Evolutionary conservation across 352 stramenopile genomes (phyloP).

Genomic region (Pythium aphanidermatum): DNA sequence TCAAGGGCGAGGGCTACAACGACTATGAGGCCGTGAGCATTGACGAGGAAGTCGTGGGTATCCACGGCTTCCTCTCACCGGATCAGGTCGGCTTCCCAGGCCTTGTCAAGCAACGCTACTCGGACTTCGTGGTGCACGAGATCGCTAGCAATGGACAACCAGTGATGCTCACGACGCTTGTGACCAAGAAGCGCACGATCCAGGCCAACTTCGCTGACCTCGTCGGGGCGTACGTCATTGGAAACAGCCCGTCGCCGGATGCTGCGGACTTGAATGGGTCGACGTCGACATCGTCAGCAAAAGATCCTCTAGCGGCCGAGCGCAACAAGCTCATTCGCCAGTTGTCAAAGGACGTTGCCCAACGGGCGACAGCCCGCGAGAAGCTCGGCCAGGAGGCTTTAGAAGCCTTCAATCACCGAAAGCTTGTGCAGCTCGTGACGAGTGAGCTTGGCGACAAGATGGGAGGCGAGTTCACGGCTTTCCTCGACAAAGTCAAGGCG

Average conservation of each 20-base stretch:
- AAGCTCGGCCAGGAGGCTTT: slow-evolving; percentile 22
- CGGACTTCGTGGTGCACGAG: slow-evolving; percentile 68
- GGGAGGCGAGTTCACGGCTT: slow-evolving; percentile 68
- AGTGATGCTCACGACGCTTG: slow-evolving; percentile 21
- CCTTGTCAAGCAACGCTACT: slow-evolving; percentile 59
- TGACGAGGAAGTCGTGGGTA: slow-evolving; percentile 35
- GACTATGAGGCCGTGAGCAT: slow-evolving; percentile 31
- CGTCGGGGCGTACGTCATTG: slow-evolving; percentile 8
- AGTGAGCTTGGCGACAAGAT: slow-evolving; percentile 57
- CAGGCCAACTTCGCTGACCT: slow-evolving; percentile 15
- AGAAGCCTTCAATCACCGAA: slow-evolving; percentile 39
- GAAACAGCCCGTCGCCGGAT: neutral
- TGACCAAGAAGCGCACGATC: slow-evolving; percentile 20
- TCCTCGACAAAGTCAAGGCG: slow-evolving; percentile 49
- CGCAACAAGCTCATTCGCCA: slow-evolving; percentile 14
- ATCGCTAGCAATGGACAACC: slow-evolving; percentile 20
- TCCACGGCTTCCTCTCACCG: slow-evolving; percentile 28
- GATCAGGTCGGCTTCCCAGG: slow-evolving; percentile 32
- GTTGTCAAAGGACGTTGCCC: slow-evolving; percentile 5
- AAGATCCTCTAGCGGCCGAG: neutral
- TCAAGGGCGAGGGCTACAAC: slow-evolving; percentile 36
- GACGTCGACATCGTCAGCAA: neutral
- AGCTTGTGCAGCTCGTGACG: slow-evolving; percentile 45
- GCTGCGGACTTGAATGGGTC: neutral
- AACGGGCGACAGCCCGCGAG: slow-evolving; percentile 1